Percentiles rank a stretch among this genome's conserved stretches.
phyloP scores from a whole-genome alignment of 2,329 filamentous ascomycete genomes.

The Penicillium hesseltinei region DNA sequence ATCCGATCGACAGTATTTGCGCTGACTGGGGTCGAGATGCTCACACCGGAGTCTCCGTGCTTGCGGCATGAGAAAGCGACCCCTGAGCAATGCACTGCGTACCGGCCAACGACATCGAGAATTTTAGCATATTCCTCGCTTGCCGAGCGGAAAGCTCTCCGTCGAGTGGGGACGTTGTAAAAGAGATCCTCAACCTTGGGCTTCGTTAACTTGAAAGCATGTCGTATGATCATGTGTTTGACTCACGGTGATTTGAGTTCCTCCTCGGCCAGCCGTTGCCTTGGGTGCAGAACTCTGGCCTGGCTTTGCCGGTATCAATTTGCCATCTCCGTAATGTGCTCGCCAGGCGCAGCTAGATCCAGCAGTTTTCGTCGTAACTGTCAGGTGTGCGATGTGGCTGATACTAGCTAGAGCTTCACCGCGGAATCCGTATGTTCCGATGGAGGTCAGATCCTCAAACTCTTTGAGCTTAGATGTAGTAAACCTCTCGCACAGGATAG shows the following conservation, averaged over 20 bases:
- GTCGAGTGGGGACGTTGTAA: constrained; percentile 88
- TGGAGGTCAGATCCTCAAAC: constrained; percentile 87
- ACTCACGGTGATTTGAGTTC: constrained; percentile 82
- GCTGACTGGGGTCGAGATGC: constrained; percentile 72
- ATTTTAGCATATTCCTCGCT: constrained; percentile 98
- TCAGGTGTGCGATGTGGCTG: constrained; percentile 94
- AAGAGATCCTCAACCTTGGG: constrained; percentile 81
- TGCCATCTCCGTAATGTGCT: constrained; percentile 81
- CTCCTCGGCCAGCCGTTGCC: constrained; percentile 78
- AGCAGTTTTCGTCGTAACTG: constrained; percentile 89
- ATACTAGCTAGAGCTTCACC: constrained; percentile 96
- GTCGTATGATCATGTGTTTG: not conserved
- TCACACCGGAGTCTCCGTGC: constrained; percentile 79
- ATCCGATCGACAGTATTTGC: constrained; percentile 79
- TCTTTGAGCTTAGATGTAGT: constrained; percentile 93
- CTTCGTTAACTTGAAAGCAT: not conserved
- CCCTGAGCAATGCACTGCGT: constrained; percentile 86
- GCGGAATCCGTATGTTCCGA: constrained; percentile 95
- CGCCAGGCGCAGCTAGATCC: constrained; percentile 87
- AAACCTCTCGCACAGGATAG: constrained; percentile 91
- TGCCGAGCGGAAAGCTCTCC: constrained; percentile 83
- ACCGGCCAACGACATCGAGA: constrained; percentile 87
- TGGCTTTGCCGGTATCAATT: constrained; percentile 77
- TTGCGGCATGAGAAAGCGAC: constrained; percentile 98
- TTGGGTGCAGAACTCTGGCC: constrained; percentile 85